Evolutionary conservation across 139 green algal species (phyloP).

Genomic region (Tetraselmis striata): DNA sequence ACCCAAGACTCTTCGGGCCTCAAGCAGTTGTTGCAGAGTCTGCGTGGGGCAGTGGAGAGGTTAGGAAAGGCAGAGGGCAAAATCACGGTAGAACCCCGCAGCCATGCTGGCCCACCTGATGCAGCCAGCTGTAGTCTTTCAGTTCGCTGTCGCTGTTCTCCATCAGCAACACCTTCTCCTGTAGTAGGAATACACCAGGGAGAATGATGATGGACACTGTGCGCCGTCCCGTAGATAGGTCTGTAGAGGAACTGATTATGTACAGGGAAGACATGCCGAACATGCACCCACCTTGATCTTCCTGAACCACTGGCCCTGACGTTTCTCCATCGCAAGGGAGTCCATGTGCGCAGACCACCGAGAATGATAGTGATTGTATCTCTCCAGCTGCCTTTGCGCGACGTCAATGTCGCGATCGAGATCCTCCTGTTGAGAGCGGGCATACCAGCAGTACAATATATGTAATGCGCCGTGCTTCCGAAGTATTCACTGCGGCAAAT

Average conservation of each 20-base stretch:
- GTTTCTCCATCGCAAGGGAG: background rate
- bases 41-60: too few relatives aligned
- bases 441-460: too few relatives aligned
- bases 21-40: background rate
- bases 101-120: background rate
- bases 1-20: slow-evolving; percentile 57
- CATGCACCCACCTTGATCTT: background rate
- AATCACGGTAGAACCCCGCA: too few relatives aligned
- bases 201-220: too few relatives aligned
- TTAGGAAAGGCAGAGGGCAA: background rate
- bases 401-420: background rate
- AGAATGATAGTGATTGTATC: background rate
- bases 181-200: too few relatives aligned
- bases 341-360: background rate
- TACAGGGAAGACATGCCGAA: too few relatives aligned
- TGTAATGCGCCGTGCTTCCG: too few relatives aligned
- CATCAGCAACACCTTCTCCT: slow-evolving; percentile 40
- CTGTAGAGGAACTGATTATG: too few relatives aligned
- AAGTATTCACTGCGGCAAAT: too few relatives aligned
- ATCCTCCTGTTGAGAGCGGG: background rate
- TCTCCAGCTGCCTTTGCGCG: background rate
- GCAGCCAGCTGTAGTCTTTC: slow-evolving; percentile 48
- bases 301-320: background rate
- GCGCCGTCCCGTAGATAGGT: too few relatives aligned
- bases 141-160: slow-evolving; percentile 25